These are phyloP conservation scores for Piper longum DNA, from an alignment of 164 flowering plant genomes.

Conservation along the genomic window DNA sequence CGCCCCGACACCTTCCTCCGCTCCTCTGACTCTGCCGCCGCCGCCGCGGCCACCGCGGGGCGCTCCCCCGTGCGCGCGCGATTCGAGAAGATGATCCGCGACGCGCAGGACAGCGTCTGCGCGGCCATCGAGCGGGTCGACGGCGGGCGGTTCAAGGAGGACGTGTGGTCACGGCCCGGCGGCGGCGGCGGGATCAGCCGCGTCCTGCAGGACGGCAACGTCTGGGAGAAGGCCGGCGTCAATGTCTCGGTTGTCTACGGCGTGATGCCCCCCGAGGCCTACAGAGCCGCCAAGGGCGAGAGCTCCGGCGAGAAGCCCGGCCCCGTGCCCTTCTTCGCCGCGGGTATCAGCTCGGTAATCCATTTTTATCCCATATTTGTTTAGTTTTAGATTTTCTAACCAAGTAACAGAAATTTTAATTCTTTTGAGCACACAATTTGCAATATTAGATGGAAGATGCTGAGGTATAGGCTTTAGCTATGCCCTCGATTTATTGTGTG, in stretches of 20 bases:
- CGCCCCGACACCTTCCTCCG: slow-evolving; percentile 75
- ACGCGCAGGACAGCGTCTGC: slow-evolving; percentile 70
- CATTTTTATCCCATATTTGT: not conserved
- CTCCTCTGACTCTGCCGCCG: slow-evolving; percentile 20
- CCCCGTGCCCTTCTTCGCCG: slow-evolving; percentile 85
- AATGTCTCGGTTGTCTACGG: slow-evolving; percentile 96
- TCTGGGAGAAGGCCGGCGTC: slow-evolving; percentile 96
- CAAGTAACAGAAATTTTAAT: too few species aligned
- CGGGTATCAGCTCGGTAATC: slow-evolving; percentile 87
- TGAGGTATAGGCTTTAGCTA: too few species aligned
- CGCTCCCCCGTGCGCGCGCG: slow-evolving; percentile 47
- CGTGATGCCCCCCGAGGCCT: slow-evolving; percentile 96
- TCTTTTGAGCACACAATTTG: too few species aligned
- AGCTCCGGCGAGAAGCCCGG: slow-evolving; percentile 40
- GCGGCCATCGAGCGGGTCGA: slow-evolving; percentile 61
- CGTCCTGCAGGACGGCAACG: slow-evolving; percentile 75
- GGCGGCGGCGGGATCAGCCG: slow-evolving; percentile 96
- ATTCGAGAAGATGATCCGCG: slow-evolving; percentile 92
- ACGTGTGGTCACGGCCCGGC: slow-evolving; percentile 91
- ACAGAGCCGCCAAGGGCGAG: slow-evolving; percentile 75
- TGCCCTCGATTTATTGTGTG: too few species aligned
- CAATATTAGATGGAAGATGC: too few species aligned
- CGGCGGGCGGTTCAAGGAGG: slow-evolving; percentile 78
- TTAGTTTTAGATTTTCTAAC: too few species aligned
- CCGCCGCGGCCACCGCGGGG: slow-evolving; percentile 30